These are phyloP conservation scores for Aspergillus cristatus DNA, from an alignment of 495 filamentous ascomycete species.

Conservation along the genomic window DNA sequence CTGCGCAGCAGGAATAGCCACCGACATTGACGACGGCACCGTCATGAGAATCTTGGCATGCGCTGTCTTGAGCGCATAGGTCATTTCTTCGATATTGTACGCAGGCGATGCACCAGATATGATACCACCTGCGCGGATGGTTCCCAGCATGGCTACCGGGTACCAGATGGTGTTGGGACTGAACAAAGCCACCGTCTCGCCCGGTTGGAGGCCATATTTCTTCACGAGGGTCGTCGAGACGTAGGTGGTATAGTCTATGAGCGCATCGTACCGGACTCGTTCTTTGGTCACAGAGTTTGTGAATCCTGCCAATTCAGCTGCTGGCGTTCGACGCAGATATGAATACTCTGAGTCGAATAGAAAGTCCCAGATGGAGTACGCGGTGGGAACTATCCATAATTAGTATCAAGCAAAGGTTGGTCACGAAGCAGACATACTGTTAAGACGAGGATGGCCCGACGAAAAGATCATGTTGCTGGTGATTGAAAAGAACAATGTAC, in stretches of 20 bases:
- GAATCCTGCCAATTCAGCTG: slow-evolving; percentile 39
- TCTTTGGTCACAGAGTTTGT: slow-evolving; percentile 47
- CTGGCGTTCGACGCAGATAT: slow-evolving; percentile 22
- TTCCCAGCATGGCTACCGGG: slow-evolving; percentile 48
- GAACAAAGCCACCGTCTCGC: slow-evolving; percentile 46
- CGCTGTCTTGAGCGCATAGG: slow-evolving; percentile 45
- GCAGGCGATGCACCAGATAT: slow-evolving; percentile 49
- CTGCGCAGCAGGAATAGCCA: slow-evolving; percentile 42
- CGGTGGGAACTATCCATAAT: slow-evolving; percentile 33
- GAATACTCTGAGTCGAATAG: slow-evolving; percentile 47
- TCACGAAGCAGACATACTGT: too few species aligned
- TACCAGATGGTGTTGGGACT: slow-evolving; percentile 53
- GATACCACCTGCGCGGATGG: slow-evolving; percentile 41
- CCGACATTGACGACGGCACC: slow-evolving; percentile 34
- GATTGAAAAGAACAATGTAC: too few species aligned
- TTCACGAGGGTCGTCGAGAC: slow-evolving; percentile 48
- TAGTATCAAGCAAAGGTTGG: too few species aligned
- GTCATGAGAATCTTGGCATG: slow-evolving; percentile 50
- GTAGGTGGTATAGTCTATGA: slow-evolving; percentile 41
- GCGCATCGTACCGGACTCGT: slow-evolving; percentile 41
- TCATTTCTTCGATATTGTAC: slow-evolving; percentile 55
- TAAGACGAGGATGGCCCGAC: too few species aligned
- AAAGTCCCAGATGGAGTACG: slow-evolving; percentile 50
- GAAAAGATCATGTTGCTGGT: too few species aligned
- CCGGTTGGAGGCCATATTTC: slow-evolving; percentile 36